Conservation (phyloP, 1,139 yeast species). For the Schizosaccharomyces versatilis region DNA sequence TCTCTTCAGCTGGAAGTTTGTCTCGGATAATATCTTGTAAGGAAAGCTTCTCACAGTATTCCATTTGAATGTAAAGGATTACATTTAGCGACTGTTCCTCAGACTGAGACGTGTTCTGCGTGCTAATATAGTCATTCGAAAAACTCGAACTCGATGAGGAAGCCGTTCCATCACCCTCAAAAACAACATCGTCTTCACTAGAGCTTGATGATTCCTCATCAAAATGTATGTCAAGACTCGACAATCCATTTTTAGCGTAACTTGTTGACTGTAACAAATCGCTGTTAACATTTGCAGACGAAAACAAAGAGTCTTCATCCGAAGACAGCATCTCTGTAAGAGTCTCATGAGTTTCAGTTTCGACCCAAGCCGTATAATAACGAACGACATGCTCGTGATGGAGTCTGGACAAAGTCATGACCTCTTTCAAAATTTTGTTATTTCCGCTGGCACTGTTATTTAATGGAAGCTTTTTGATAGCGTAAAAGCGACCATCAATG, state of each 20-base stretch:
- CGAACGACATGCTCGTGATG: slow-evolving; percentile 91
- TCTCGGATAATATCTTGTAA: slow-evolving; percentile 61
- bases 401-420: slow-evolving; percentile 68
- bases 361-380: slow-evolving; percentile 94
- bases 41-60: slow-evolving; percentile 88
- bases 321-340: neutral
- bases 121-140: neutral
- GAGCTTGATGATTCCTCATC: neutral
- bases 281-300: slow-evolving; percentile 67
- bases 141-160: neutral
- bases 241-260: slow-evolving; percentile 10
- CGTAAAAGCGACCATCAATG: slow-evolving; percentile 85
- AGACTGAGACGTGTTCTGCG: neutral
- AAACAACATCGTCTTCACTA: neutral
- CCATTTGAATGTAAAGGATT: slow-evolving; percentile 80
- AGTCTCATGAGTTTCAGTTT: slow-evolving; percentile 26
- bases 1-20: slow-evolving; percentile 55
- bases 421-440: slow-evolving; percentile 53
- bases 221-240: slow-evolving; percentile 1
- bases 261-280: slow-evolving; percentile 51
- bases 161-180: too few relatives aligned
- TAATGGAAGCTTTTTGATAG: slow-evolving; percentile 54
- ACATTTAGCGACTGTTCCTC: slow-evolving; percentile 16
- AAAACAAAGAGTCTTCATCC: slow-evolving; percentile 50
- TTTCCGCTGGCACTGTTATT: slow-evolving; percentile 5